These are phyloP conservation scores for Suhomyces ambrosiae DNA, from an alignment of 1,139 yeast genomes.

Conservation along the genomic window DNA sequence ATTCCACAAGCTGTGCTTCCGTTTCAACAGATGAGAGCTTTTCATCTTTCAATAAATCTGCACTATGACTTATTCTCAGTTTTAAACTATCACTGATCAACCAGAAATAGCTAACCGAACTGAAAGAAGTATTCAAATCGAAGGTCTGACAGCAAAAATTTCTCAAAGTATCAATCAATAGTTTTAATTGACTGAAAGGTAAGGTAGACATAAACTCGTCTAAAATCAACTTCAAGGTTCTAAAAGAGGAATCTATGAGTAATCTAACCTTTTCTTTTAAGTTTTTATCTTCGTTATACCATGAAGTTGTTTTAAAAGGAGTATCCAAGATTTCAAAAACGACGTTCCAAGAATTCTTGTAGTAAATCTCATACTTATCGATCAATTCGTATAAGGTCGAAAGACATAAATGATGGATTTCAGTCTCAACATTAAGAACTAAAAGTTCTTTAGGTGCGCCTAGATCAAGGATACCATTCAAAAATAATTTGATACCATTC, in stretches of 20 bases:
- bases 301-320: conserved; percentile 50
- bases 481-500: conserved; percentile 36
- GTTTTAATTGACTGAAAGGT: conserved; percentile 62
- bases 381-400: conserved; percentile 68
- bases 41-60: not conserved
- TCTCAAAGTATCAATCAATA: conserved; percentile 69
- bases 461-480: conserved; percentile 34
- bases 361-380: conserved; percentile 66
- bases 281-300: conserved; percentile 27
- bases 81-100: conserved; percentile 75
- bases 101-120: conserved; percentile 93
- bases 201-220: conserved; percentile 78
- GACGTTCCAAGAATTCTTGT: conserved; percentile 65
- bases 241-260: conserved; percentile 68
- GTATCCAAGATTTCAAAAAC: conserved; percentile 70
- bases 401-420: conserved; percentile 63
- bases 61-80: conserved; percentile 21
- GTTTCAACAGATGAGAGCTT: conserved; percentile 10
- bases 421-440: conserved; percentile 58
- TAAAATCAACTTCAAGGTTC: conserved; percentile 75
- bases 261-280: conserved; percentile 46
- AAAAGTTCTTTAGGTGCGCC: conserved; percentile 46
- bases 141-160: conserved; percentile 69
- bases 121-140: conserved; percentile 85
- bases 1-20: conserved; percentile 20